Evolutionary conservation across 2,329 filamentous ascomycete genomes (phyloP).

Genomic region (Trichoderma sp.): DNA sequence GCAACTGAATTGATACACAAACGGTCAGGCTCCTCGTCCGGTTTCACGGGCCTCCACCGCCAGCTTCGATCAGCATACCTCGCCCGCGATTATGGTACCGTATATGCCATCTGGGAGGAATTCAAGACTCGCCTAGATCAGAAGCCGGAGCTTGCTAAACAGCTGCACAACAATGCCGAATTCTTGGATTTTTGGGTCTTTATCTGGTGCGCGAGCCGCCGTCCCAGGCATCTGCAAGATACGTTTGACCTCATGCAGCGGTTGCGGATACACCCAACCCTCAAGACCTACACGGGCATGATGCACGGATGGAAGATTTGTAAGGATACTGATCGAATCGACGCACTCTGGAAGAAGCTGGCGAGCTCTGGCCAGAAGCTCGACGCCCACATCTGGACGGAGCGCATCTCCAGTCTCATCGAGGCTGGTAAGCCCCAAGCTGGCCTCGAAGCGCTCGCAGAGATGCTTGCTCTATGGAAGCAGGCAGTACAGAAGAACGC

Average conservation of each 20-base stretch:
- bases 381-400: slow-evolving; percentile 69
- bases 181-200: slow-evolving; percentile 45
- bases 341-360: slow-evolving; percentile 68
- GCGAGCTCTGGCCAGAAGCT: slow-evolving; percentile 57
- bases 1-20: slow-evolving; percentile 30
- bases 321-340: slow-evolving; percentile 60
- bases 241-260: slow-evolving; percentile 46
- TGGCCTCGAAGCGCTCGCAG: slow-evolving; percentile 64
- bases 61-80: slow-evolving; percentile 35
- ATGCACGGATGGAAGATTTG: slow-evolving; percentile 67
- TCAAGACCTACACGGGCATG: slow-evolving; percentile 72
- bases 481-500: slow-evolving; percentile 35
- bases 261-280: slow-evolving; percentile 57
- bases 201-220: slow-evolving; percentile 41
- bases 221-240: slow-evolving; percentile 35
- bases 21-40: slow-evolving; percentile 20
- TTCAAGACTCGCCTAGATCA: slow-evolving; percentile 31
- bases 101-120: slow-evolving; percentile 38
- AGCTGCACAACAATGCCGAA: slow-evolving; percentile 37
- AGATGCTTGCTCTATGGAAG: slow-evolving; percentile 66
- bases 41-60: slow-evolving; percentile 30
- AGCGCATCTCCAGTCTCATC: slow-evolving; percentile 67
- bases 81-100: slow-evolving; percentile 32
- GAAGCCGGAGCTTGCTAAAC: slow-evolving; percentile 28
- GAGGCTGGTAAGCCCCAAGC: slow-evolving; percentile 52